These are phyloP conservation scores for Fomitopsis schrenkii DNA, from an alignment of 1,284 basidiomycete genomes.

Conservation along the genomic window DNA sequence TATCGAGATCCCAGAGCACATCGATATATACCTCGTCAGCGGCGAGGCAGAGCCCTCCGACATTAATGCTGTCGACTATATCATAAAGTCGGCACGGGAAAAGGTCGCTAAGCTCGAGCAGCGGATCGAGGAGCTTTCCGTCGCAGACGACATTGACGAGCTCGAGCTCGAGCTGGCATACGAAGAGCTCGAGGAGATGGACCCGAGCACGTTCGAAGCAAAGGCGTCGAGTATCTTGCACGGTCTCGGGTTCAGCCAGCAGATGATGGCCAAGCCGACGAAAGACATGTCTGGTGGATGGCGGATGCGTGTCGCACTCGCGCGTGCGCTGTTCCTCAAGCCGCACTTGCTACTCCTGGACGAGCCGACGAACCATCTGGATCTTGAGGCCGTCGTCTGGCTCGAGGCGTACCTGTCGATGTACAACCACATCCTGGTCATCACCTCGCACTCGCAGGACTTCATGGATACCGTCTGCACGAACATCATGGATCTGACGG, in stretches of 20 bases:
- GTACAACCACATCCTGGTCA: constrained; percentile 97
- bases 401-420: constrained; percentile 96
- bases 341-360: constrained; percentile 92
- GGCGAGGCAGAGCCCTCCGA: constrained; percentile 98
- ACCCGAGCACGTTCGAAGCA: constrained; percentile 92
- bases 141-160: constrained; percentile 90
- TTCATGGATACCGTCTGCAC: constrained; percentile 98
- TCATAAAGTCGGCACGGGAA: constrained; percentile 86
- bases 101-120: constrained; percentile 97
- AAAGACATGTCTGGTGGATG: constrained; percentile 99
- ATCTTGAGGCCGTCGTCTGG: constrained; percentile 98
- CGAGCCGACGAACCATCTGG: constrained; percentile 87
- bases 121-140: constrained; percentile 90
- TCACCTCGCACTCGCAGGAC: constrained; percentile 96
- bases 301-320: constrained; percentile 98
- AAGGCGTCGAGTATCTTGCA: constrained; percentile 96
- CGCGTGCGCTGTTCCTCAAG: constrained; percentile 94
- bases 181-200: constrained; percentile 97
- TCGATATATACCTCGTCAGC: constrained; percentile 96
- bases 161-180: constrained; percentile 82
- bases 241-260: constrained; percentile 89
- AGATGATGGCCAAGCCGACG: constrained; percentile 96
- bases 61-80: constrained; percentile 94
- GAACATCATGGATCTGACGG: constrained; percentile 96
- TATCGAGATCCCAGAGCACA: constrained; percentile 91